Base-by-base conservation (phyloP, 495 filamentous ascomycete species). In the Aspergillus diversus region DNA sequence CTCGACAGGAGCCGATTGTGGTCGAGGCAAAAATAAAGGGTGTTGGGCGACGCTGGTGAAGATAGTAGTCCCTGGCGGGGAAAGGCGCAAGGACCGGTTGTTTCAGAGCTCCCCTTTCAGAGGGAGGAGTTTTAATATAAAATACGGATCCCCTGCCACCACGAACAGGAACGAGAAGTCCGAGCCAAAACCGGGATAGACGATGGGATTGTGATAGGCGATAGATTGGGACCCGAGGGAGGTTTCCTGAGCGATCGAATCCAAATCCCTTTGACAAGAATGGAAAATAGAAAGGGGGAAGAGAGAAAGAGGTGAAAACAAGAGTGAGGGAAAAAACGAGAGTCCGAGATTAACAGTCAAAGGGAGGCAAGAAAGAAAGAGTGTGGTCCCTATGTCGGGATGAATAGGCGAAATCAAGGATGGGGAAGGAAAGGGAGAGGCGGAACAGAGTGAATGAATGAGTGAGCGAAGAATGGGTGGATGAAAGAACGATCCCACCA, bases 101-200 rank as follows among this genome's bases (percentile, higher is more conserved):
- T 71, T 71, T 69, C 66, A 67, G 21, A 64, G 50, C 53, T 35
- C 65, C 65, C 65, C 65, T 66, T 68, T 66, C 52, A 48, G 57
- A 48, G 57, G 61, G 54, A 32, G 63, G 61, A 33, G 55, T 21
- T 64, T 66, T 63, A 59, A 63, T 63, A 61, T 61, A 59, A 60
- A 57, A 37, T 46, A 48, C 52, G 61, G 27, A 59, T 35, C 48
- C 16, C 31, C 42, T 17, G 49, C 47, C n/a, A 52, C 49, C 42
- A 50, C 55, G 59, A 57, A 63, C 46, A 46, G 57, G 3, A 27
- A 12, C 39, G 17, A 17, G 9, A 27, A 51, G 48, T 49, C 34
- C 35, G 42, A 46, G 58, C 15, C 39, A 13, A 6, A 43, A 11
- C 39, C n/a, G 39, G 39, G 4, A 43, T 13, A 43, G 39, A 11